phyloP scores from a whole-genome alignment of 768 basidiomycete genomes.

The Termitomyces sp. region DNA sequence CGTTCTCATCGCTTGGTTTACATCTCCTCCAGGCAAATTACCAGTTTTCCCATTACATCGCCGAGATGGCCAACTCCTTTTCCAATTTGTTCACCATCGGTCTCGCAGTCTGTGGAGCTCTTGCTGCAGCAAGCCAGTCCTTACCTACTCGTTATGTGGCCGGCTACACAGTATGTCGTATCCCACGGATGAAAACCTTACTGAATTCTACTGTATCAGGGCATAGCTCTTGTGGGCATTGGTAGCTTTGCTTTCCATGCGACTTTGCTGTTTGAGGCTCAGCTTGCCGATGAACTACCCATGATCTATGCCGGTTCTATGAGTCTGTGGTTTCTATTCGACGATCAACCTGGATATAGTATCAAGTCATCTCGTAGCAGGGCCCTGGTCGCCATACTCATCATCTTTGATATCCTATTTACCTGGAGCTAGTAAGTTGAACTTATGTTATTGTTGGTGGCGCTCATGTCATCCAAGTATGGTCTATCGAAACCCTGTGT shows the following conservation, averaged over 20 bases:
- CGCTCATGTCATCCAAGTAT: slow-evolving; percentile 33
- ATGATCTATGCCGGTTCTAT: slow-evolving; percentile 73
- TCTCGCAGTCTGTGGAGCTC: slow-evolving; percentile 44
- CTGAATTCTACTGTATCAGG: slow-evolving; percentile 30
- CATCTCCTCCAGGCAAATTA: slow-evolving; percentile 53
- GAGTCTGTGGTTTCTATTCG: slow-evolving; percentile 55
- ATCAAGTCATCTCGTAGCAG: slow-evolving; percentile 31
- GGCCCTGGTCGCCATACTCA: slow-evolving; percentile 28
- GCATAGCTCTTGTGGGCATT: slow-evolving; percentile 63
- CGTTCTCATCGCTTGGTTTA: background rate
- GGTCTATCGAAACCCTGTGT: slow-evolving; percentile 67
- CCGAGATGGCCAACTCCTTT: slow-evolving; percentile 71
- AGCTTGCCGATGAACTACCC: slow-evolving; percentile 77
- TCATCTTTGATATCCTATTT: slow-evolving; percentile 54
- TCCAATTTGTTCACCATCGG: slow-evolving; percentile 62
- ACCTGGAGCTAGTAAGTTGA: slow-evolving; percentile 66
- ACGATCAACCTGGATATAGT: slow-evolving; percentile 46
- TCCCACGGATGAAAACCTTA: background rate
- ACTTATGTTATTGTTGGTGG: background rate
- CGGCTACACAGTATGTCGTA: slow-evolving; percentile 33
- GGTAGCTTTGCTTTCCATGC: slow-evolving; percentile 80
- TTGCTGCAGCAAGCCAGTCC: slow-evolving; percentile 25
- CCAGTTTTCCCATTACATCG: slow-evolving; percentile 71
- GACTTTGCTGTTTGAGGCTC: slow-evolving; percentile 68
- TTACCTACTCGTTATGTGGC: slow-evolving; percentile 37